Conservation (phyloP, 495 filamentous ascomycete genomes). For the Penicillium bialowiezense region DNA sequence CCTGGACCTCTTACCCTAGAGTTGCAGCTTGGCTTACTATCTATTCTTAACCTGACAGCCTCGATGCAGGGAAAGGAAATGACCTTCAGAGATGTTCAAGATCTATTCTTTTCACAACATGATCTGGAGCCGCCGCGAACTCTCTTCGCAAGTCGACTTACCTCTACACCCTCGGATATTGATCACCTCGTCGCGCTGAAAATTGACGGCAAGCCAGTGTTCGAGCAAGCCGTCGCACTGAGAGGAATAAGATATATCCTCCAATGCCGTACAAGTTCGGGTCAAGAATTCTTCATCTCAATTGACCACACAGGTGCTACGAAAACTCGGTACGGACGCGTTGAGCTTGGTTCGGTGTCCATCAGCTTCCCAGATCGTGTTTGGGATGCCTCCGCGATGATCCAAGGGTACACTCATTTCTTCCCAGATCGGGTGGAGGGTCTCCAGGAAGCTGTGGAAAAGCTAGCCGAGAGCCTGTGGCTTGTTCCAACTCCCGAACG, state of each 20-base stretch:
- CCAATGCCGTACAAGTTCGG: conserved; percentile 30
- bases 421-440: conserved; percentile 9
- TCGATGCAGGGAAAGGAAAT: conserved; percentile 16
- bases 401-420: conserved; percentile 20
- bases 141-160: conserved; percentile 29
- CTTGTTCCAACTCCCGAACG: conserved; percentile 22
- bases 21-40: conserved; percentile 36
- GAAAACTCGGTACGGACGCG: conserved; percentile 13
- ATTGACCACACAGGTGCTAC: conserved; percentile 41
- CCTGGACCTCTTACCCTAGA: conserved; percentile 33
- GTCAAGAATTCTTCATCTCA: conserved; percentile 42
- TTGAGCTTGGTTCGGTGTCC: conserved; percentile 29
- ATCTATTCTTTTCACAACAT: neutral
- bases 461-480: conserved; percentile 29
- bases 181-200: conserved; percentile 36
- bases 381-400: conserved; percentile 44
- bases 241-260: conserved; percentile 50
- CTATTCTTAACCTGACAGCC: conserved; percentile 16
- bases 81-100: neutral
- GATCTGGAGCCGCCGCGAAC: neutral
- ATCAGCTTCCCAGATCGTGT: conserved; percentile 41
- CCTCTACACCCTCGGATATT: conserved; percentile 34
- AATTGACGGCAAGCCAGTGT: conserved; percentile 23
- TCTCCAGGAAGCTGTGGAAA: conserved; percentile 20
- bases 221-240: conserved; percentile 23